Evolutionary conservation across 1,139 yeast species (phyloP), one percentile per base, ranked within the genome.

Genomic region (Diutina scorzettiae): DNA sequence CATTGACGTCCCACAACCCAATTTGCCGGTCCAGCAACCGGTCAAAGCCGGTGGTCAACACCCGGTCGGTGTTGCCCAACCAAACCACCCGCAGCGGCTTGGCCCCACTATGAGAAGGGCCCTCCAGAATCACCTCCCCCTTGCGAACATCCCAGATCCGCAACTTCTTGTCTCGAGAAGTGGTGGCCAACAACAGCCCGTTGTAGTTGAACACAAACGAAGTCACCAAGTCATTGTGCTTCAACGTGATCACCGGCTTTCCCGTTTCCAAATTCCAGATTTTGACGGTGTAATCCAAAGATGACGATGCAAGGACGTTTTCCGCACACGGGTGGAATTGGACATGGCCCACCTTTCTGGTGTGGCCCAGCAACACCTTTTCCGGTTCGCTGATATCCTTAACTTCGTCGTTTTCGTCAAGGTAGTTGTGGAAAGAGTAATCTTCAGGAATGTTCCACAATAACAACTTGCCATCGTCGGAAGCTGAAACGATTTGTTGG

Each of bases 21-120:
- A 89, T 69, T 63, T 91, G 97, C 59, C 99, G 87, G 57, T 89
- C 97, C 37, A 95, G 84, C 52, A 84, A 72, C 56, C 83, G 78
- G 34, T 95, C 86, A 58, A 91, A 91, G 1, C 99, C 99, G n/a
- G 98, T 89, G 29, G 98, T 89, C 43, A 81, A 81, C 29, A 91
- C 63, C 53, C 96, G 73, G 54, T 89, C 84, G 41, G 83, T 68
- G 53, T 84, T 77, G 27, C 97, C 96, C 48, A 87, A 64, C 97
- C 98, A 91, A 11, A 75, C 76, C 32, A 85, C 81, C 58, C 97
- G 76, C 24, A 89, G 76, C 21, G 86, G 80, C 60, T 91, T 91
- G 31, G 96, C 96, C 46, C 97, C 97, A 5, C 82, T 67, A 56
- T 91, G 98, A 14, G 95, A 94, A 2, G 81, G 70, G 33, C 96